Evolutionary conservation across 345 rosid genomes (phyloP), one percentile per base, ranked within the genome.

Genomic region (Lepidium aucheri): DNA sequence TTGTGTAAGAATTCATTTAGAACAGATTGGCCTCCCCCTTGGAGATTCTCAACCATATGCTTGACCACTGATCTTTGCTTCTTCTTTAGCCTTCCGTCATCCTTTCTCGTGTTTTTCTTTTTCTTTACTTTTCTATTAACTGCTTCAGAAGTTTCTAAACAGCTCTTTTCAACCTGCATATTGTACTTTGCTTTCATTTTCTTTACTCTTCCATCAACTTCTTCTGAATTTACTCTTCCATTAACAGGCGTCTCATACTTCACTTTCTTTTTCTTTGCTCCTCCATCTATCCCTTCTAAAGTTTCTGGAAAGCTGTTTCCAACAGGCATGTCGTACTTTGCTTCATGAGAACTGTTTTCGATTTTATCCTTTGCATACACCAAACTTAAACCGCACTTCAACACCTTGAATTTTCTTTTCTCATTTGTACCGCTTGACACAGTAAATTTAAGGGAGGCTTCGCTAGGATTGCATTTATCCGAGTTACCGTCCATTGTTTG

Each of bases 331-430:
- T 56, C 64, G 14, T 56, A 56, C 39, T 56, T 67, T 55, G 55
- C 55, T 3, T 50, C 60, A 18, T 30, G 35, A 50, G 4, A 32
- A 47, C 44, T 49, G 12, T 33, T 41, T 20, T 42, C 33, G 56
- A 8, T 2, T 56, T 67, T 45, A 56, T 67, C 72, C 5, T 50
- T 60, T 13, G 26, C 74, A 20, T 69, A 69, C 51, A 60, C 60
- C 74, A 69, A 60, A 50, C 74, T 12, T 1, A 59, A 69, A 52
- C 74, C 74, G 9, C 74, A 69, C 60, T 12, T 69, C 67, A 50
- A 41, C 13, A 69, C 60, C 44, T 60, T 22, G 53, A 32, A 17
- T 30, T 51, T 30, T 40, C 2, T 53, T 0, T 2, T 34, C 45
- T 42, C 61, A 60, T 4, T 50, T 69, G 36, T n/a, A 9, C 53